A percentile compares a stretch with the other conserved stretches of the same genome.
Evolutionary conservation across 2,329 filamentous ascomycete genomes (phyloP).

Genomic region (Colletotrichum agaves): DNA sequence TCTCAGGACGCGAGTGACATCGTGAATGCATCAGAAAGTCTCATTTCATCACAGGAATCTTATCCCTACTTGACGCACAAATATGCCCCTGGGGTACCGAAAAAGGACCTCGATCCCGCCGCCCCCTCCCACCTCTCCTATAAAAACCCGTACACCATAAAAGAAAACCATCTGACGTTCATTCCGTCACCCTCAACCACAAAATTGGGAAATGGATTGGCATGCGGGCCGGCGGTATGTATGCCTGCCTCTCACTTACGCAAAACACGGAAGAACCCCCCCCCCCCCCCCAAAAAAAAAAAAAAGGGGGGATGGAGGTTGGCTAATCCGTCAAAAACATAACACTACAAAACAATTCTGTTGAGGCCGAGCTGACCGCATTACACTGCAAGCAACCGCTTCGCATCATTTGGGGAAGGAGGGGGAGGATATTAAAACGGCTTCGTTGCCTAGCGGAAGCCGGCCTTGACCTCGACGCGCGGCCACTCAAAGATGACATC

Average conservation of each 20-base stretch:
- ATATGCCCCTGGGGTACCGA: constrained; percentile 11
- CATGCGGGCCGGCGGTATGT: too few relatives aligned
- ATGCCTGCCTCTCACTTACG: neutral
- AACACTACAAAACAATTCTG: constrained; percentile 1
- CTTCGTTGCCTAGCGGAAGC: constrained; percentile 53
- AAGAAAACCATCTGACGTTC: neutral
- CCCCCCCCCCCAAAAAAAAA: too few relatives aligned
- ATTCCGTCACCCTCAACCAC: neutral
- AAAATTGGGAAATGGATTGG: neutral
- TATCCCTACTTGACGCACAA: constrained; percentile 27
- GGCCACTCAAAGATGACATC: constrained; percentile 75
- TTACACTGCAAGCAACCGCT: neutral
- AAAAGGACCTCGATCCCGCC: constrained; percentile 4
- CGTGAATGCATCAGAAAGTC: constrained; percentile 7
- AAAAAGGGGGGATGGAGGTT: too few relatives aligned
- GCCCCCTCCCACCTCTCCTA: constrained; percentile 14
- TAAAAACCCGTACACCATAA: constrained; percentile 9
- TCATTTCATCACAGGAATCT: constrained; percentile 31
- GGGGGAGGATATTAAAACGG: constrained; percentile 7
- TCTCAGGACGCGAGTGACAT: neutral
- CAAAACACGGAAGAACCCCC: neutral
- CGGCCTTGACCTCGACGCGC: constrained; percentile 69
- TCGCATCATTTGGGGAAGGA: neutral
- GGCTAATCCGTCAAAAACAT: neutral
- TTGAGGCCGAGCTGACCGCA: neutral